Evolutionary conservation across 176 grass and related monocot species (phyloP).

Genomic region (Musa troglodytarum): DNA sequence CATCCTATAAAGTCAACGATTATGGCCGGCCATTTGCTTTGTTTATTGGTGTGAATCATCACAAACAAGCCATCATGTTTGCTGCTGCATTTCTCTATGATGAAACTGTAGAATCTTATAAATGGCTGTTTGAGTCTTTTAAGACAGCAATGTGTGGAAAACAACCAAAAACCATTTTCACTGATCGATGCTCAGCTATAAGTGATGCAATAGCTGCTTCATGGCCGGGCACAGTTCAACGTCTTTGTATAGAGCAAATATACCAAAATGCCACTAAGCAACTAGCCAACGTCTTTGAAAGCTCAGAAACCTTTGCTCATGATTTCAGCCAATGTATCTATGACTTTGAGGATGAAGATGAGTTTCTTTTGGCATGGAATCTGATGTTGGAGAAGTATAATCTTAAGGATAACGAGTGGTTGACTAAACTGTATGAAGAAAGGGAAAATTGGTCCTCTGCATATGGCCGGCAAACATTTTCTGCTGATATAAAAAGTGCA

Average conservation of each 20-base stretch:
- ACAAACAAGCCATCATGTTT: constrained; percentile 69
- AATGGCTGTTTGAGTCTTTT: constrained; percentile 85
- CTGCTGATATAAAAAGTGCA: constrained; percentile 51
- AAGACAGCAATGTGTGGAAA: constrained; percentile 59
- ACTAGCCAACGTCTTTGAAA: constrained; percentile 33
- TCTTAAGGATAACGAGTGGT: constrained; percentile 54
- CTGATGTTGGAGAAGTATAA: constrained; percentile 60
- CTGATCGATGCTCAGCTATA: constrained; percentile 40
- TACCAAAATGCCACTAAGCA: constrained; percentile 57
- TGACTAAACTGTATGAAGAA: constrained; percentile 61
- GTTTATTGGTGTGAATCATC: constrained; percentile 84
- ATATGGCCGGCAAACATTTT: constrained; percentile 45
- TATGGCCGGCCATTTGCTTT: constrained; percentile 65
- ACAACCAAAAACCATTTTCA: constrained; percentile 58
- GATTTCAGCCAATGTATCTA: constrained; percentile 71
- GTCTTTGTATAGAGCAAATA: constrained; percentile 66
- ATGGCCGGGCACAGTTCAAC: constrained; percentile 55
- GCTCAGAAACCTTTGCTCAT: constrained; percentile 37
- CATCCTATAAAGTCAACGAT: constrained; percentile 45
- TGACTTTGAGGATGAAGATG: constrained; percentile 62
- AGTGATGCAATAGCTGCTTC: constrained; percentile 47
- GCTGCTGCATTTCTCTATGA: constrained; percentile 78
- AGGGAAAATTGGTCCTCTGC: constrained; percentile 64
- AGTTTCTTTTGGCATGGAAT: constrained; percentile 66
- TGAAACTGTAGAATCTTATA: constrained; percentile 78